Evolutionary conservation across 2,329 filamentous ascomycete genomes (phyloP), one percentile per base, ranked within the genome.

Genomic region (Hypoxylon sp.): DNA sequence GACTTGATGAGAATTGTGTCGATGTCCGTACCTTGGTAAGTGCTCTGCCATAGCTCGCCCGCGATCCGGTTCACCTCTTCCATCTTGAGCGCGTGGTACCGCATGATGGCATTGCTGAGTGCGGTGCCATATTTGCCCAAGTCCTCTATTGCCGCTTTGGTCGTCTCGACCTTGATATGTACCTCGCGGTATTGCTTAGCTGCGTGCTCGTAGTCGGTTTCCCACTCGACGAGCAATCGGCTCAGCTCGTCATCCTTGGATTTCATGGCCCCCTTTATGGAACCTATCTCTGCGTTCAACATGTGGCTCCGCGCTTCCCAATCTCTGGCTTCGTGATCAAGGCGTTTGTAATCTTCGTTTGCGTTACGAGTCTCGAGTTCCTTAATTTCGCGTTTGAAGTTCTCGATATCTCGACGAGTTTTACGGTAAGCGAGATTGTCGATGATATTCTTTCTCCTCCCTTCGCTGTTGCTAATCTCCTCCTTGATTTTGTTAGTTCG

Each of bases 31-130:
- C 96, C 96, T 78, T 97, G 93, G 81, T 99, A 99, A 1, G 96
- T 98, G 77, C 91, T 92, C 81, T 93, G 93, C 96, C 96, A 99
- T n/a, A 99, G 87, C 79, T 99, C 96, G 71, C 92, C 93, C 55
- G 97, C 91, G 79, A 98, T 98, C 63, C 90, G 88, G 81, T 99
- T 99, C 79, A 99, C 95, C 79, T 99, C 94, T 74, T 96, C 93
- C 96, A 99, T 99, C 84, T 99, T 99, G 78, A 97, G 84, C 31
- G 91, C 88, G 82, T 99, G 96, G 78, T 95, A 99, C 76, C 93
- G 93, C 93, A 99, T 98, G 76, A 99, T 97, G 51, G 96, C 97
- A 77, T 96, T 94, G 83, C 98, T 95, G 11, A 99, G 87, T 6
- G 96, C 96, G 9, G 88, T 86, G 47, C 89, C 87, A 78, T 97